Conservation (phyloP, 257 asterid species). For the Solanum gandarillasii region DNA sequence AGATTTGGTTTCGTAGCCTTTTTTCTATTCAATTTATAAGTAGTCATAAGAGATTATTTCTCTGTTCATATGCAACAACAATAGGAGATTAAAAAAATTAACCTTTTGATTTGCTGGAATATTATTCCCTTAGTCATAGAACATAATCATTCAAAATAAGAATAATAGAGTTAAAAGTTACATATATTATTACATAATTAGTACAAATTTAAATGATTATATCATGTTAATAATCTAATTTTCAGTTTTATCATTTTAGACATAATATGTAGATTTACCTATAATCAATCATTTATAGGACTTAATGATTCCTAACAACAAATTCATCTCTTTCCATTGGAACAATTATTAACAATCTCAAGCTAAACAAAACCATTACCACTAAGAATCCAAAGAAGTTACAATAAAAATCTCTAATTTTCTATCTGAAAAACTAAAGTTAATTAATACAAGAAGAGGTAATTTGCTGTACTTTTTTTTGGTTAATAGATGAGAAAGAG, state of each 20-base stretch:
- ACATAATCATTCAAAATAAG: not conserved
- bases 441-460: slow-evolving; percentile 1
- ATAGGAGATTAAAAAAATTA: not conserved
- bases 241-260: not conserved
- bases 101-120: not conserved
- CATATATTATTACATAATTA: not conserved
- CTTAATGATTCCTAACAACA: not conserved
- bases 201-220: not conserved
- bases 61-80: slow-evolving; percentile 5
- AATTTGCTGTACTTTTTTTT: slow-evolving; percentile 1
- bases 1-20: not conserved
- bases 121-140: not conserved
- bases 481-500: slow-evolving; percentile 12
- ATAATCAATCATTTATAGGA: not conserved
- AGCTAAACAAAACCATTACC: not conserved
- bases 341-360: not conserved
- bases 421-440: slow-evolving; percentile 7
- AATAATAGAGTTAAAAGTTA: not conserved
- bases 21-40: not conserved
- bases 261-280: not conserved
- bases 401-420: not conserved
- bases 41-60: not conserved
- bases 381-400: not conserved
- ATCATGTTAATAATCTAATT: not conserved
- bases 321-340: not conserved